Evolutionary conservation across 2,329 filamentous ascomycete genomes (phyloP).

Genomic region (Seiridium cupressi): DNA sequence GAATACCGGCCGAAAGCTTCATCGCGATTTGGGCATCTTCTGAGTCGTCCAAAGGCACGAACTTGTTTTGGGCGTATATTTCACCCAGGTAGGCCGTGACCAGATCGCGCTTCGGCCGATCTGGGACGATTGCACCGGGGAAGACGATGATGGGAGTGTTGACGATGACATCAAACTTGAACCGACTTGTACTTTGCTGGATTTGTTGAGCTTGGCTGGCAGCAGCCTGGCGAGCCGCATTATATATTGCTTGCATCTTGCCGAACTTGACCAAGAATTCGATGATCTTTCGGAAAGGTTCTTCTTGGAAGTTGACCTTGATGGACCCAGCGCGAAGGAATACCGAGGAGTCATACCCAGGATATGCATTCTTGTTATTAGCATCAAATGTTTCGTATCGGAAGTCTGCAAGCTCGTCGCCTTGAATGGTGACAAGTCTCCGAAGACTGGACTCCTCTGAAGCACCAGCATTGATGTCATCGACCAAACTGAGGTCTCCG

Average conservation of each 20-base stretch:
- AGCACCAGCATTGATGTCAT: constrained; percentile 91
- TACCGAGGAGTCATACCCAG: constrained; percentile 91
- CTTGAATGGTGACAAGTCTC: constrained; percentile 89
- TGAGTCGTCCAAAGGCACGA: constrained; percentile 78
- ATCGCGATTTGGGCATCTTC: constrained; percentile 75
- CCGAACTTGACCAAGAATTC: constrained; percentile 98
- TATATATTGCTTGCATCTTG: constrained; percentile 99
- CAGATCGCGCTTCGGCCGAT: constrained; percentile 71
- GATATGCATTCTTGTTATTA: constrained; percentile 68
- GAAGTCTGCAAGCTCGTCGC: constrained; percentile 93
- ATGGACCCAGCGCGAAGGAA: constrained; percentile 90
- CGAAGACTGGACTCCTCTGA: constrained; percentile 77
- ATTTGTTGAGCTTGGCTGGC: constrained; percentile 91
- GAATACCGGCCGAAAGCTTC: constrained; percentile 85
- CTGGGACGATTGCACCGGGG: constrained; percentile 71
- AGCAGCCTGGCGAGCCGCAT: constrained; percentile 91
- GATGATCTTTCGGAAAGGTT: constrained; percentile 97
- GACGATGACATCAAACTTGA: constrained; percentile 91
- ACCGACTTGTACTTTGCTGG: constrained; percentile 83
- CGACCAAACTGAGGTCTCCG: constrained; percentile 83
- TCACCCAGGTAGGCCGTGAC: constrained; percentile 94
- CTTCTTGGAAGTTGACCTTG: constrained; percentile 95
- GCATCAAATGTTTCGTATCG: constrained; percentile 94
- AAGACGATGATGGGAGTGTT: constrained; percentile 97
- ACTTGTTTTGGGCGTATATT: constrained; percentile 94